Base-by-base conservation (phyloP, 73 alveolate genomes). In the Paramecium caudatum region DNA sequence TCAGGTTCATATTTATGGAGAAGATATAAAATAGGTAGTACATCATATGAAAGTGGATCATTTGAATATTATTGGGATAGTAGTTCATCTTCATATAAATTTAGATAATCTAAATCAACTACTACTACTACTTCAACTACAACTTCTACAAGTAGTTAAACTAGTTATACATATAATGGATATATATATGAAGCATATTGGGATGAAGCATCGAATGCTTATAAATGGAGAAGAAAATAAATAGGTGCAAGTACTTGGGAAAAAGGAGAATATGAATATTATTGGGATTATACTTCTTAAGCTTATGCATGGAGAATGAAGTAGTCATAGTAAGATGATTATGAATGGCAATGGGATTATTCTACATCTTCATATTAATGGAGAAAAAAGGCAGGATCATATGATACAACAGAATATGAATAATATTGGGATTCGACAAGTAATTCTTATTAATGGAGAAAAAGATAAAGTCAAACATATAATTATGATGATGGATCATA, bases 321-420 rank as follows among this genome's bases (percentile, higher is more conserved):
- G 30, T 3, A 55, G 45, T 5, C 17, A 3, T 21, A 55, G 3
- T 8, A 55, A 23, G 4, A 23, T 5, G 80, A 55, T 16, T 55
- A 55, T 55, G 80, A 55, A 21, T 55, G 80, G 80, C 80, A 55
- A 23, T 55, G 80, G 80, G 80, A 55, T 55, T 55, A 43, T 37
- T 37, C 23, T 0, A 55, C 80, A 9, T 10, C 13, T 55, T 55
- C 80, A 27, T 55, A 55, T 55, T 8, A 55, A 23, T 55, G 80
- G 80, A 55, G 80, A 55, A 55, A 21, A 21, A 55, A 55, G 3
- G 46, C 46, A 55, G 16, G 37, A 4, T 55, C 80, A 23, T 55
- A 55, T 55, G 80, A 55, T 55, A 23, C 80, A 23, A 55, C 23
- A 10, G 4, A 55, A 27, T 55, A 55, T 21, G 80, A 55, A 55